phyloP scores from a whole-genome alignment of 192 early-diverging fungal genomes.

The Coemansia asiatica region DNA sequence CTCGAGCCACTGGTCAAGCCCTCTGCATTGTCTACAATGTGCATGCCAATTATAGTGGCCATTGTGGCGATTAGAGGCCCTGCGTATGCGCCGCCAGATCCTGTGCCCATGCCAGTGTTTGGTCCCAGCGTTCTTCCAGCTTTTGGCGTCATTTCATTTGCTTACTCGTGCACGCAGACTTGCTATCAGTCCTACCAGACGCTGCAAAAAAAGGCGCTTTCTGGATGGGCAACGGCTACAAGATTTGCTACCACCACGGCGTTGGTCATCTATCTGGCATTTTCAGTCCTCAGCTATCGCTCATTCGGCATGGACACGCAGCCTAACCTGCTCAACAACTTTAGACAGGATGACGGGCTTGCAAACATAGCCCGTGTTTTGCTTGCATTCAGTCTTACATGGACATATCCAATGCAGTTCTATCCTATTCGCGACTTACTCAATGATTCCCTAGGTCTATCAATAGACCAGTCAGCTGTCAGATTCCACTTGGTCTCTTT shows the following conservation, averaged over 20 bases:
- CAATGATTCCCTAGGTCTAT: conserved; percentile 19
- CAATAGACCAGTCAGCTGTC: neutral
- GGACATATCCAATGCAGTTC: conserved; percentile 61
- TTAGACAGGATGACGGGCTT: conserved; percentile 57
- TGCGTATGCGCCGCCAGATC: conserved; percentile 54
- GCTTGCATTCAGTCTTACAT: conserved; percentile 61
- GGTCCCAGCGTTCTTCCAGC: conserved; percentile 64
- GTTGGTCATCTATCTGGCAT: conserved; percentile 59
- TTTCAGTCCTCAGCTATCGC: conserved; percentile 62
- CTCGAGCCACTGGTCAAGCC: conserved; percentile 59
- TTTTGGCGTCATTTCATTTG: conserved; percentile 67
- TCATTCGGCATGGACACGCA: conserved; percentile 61
- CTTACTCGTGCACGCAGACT: conserved; percentile 65
- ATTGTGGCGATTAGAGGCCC: conserved; percentile 61
- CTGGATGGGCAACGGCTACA: conserved; percentile 55
- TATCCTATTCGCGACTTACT: conserved; percentile 51
- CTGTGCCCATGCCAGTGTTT: conserved; percentile 54
- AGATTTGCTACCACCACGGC: conserved; percentile 54
- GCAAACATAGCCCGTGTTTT: conserved; percentile 63
- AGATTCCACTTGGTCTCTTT: conserved; percentile 24
- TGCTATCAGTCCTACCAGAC: conserved; percentile 61
- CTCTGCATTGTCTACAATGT: conserved; percentile 61
- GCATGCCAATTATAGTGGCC: conserved; percentile 63
- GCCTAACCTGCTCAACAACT: conserved; percentile 70
- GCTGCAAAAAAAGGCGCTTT: conserved; percentile 44